Evolutionary conservation across 1,284 basidiomycete genomes (phyloP).

Genomic region (Pterulicium gracile): DNA sequence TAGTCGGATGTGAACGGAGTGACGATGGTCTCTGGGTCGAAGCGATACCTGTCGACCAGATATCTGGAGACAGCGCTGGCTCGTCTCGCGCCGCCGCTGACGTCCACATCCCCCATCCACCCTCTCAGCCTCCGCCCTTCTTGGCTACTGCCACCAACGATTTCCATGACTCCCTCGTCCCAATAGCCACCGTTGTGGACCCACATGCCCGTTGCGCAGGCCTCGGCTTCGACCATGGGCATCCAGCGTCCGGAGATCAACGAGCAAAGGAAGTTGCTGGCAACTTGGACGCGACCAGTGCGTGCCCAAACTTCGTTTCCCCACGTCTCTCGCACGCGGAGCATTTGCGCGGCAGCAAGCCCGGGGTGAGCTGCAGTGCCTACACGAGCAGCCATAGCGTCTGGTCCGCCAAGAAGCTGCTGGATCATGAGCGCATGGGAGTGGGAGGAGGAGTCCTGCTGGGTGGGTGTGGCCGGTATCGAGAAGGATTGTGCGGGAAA

Average conservation of each 20-base stretch:
- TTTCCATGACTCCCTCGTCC: conserved; percentile 69
- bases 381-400: conserved; percentile 61
- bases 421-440: conserved; percentile 66
- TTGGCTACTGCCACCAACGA: conserved; percentile 62
- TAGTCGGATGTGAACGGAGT: conserved; percentile 68
- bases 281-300: conserved; percentile 59
- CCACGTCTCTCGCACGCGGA: conserved; percentile 62
- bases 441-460: conserved; percentile 69
- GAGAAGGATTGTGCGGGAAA: conserved; percentile 59
- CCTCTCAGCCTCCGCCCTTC: conserved; percentile 56
- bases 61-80: conserved; percentile 61
- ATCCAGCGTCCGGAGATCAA: conserved; percentile 63
- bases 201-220: conserved; percentile 69
- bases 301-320: conserved; percentile 61
- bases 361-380: conserved; percentile 61
- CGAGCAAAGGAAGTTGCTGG: conserved; percentile 62
- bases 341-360: conserved; percentile 33
- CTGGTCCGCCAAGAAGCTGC: conserved; percentile 62
- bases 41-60: conserved; percentile 69
- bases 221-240: conserved; percentile 64
- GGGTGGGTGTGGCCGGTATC: conserved; percentile 62
- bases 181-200: conserved; percentile 51
- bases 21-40: conserved; percentile 57
- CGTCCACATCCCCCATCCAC: conserved; percentile 70
- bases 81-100: conserved; percentile 43